Evolutionary conservation across 306 rosid genomes (phyloP).

Genomic region (Vigna mungo): DNA sequence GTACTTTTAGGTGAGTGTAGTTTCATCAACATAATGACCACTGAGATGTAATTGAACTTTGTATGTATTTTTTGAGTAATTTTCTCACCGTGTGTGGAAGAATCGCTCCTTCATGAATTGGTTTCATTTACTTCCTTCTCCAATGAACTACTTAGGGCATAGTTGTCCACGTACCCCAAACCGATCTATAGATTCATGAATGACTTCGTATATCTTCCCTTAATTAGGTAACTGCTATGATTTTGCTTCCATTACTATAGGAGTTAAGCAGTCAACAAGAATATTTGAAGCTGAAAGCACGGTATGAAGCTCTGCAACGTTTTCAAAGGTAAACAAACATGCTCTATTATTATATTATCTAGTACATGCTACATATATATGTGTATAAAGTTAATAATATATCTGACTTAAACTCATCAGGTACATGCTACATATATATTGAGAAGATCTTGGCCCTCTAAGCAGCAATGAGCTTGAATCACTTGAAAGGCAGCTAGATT

Average conservation of each 20-base stretch:
- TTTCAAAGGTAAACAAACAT: conserved; percentile 69
- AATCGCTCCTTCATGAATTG: too few relatives aligned
- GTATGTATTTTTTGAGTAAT: too few relatives aligned
- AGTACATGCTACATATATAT: not conserved
- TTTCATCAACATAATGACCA: too few relatives aligned
- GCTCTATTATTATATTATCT: not conserved
- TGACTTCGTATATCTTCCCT: not conserved
- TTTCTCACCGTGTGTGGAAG: too few relatives aligned
- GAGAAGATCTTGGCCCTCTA: conserved; percentile 92
- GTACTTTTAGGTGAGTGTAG: too few relatives aligned
- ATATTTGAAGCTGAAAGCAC: conserved; percentile 93
- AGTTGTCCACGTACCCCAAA: not conserved
- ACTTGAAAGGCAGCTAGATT: conserved; percentile 92
- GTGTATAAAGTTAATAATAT: not conserved
- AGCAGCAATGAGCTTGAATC: conserved; percentile 90
- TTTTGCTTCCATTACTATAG: conserved; percentile 41
- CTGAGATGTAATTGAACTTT: too few relatives aligned
- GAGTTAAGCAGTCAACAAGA: conserved; percentile 97
- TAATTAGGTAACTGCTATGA: not conserved
- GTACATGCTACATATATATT: too few relatives aligned
- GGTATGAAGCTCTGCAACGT: conserved; percentile 77
- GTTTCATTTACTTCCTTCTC: not conserved
- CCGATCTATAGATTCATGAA: not conserved
- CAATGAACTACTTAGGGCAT: not conserved
- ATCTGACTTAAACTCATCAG: not conserved